Percentiles rank a stretch among this genome's conserved stretches.
Conservation (phyloP, 1,139 yeast genomes). For the Saccharomyces hybrid region DNA sequence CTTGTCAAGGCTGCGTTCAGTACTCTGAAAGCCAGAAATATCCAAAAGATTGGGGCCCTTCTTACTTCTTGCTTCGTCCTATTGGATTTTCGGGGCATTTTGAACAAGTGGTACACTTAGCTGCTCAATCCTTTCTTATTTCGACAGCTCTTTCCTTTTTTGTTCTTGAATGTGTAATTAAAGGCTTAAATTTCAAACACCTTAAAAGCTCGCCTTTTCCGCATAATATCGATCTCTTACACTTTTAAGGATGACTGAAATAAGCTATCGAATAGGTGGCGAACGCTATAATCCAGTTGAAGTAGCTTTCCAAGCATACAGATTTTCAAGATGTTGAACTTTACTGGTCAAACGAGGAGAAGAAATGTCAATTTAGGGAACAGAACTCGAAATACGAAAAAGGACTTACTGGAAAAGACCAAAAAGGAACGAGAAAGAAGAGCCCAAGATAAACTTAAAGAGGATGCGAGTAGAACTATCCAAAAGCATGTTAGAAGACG, state of each 20-base stretch:
- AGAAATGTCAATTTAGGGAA: constrained; percentile 76
- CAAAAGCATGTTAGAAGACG: constrained; percentile 43
- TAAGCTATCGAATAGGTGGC: background rate
- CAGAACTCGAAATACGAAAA: constrained; percentile 17
- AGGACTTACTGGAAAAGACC: constrained; percentile 50
- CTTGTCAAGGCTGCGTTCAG: constrained; percentile 54
- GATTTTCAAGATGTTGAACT: constrained; percentile 38
- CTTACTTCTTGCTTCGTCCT: background rate
- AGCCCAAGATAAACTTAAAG: constrained; percentile 47
- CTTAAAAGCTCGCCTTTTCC: background rate
- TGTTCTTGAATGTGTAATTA: background rate
- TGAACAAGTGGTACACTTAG: background rate
- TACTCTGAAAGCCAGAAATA: constrained; percentile 39
- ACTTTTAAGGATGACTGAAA: background rate
- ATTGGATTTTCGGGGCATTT: background rate
- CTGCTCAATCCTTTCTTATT: background rate
- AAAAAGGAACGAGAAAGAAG: constrained; percentile 60
- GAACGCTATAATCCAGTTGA: background rate
- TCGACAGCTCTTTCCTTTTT: background rate
- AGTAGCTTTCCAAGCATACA: background rate
- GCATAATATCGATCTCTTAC: background rate
- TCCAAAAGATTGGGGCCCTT: background rate
- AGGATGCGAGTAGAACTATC: constrained; percentile 40
- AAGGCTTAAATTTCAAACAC: background rate
- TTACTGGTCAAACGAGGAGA: constrained; percentile 56